These are phyloP conservation scores for Ophiosphaerella korrae DNA, from an alignment of 2,329 filamentous ascomycete genomes.

Conservation along the genomic window DNA sequence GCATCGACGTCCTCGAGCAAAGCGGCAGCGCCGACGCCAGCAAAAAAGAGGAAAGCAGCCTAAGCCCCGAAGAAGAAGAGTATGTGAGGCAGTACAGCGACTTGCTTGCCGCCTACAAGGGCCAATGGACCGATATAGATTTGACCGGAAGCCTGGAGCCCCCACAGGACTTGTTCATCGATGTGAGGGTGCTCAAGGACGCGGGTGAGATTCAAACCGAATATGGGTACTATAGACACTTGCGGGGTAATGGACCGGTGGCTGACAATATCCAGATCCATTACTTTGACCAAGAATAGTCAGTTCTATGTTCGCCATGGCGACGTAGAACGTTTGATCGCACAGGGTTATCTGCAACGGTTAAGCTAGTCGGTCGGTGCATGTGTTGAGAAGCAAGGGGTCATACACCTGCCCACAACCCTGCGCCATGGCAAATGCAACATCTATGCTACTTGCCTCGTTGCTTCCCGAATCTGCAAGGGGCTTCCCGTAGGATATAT, in stretches of 20 bases:
- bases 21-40: conserved; percentile 48
- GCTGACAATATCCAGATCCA: conserved; percentile 64
- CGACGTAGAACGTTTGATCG: conserved; percentile 91
- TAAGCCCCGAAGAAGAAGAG: conserved; percentile 95
- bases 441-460: no score
- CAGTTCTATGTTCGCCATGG: conserved; percentile 97
- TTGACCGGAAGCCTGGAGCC: conserved; percentile 92
- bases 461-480: no score
- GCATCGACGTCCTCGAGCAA: conserved; percentile 78
- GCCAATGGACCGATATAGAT: conserved; percentile 97
- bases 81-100: conserved; percentile 93
- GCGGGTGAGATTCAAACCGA: conserved; percentile 98
- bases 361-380: conserved; percentile 65
- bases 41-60: conserved; percentile 68
- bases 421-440: no score
- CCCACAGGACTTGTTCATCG: conserved; percentile 94
- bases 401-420: not conserved
- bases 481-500: no score
- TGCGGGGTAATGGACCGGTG: not conserved
- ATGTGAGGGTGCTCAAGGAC: conserved; percentile 93
- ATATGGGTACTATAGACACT: conserved; percentile 71
- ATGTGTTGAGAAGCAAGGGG: not conserved
- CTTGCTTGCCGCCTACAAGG: conserved; percentile 92
- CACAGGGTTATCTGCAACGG: conserved; percentile 92
- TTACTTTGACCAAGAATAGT: conserved; percentile 96